Base-by-base conservation (phyloP, 2,329 filamentous ascomycete species). In the Aspergillus clavatus region DNA sequence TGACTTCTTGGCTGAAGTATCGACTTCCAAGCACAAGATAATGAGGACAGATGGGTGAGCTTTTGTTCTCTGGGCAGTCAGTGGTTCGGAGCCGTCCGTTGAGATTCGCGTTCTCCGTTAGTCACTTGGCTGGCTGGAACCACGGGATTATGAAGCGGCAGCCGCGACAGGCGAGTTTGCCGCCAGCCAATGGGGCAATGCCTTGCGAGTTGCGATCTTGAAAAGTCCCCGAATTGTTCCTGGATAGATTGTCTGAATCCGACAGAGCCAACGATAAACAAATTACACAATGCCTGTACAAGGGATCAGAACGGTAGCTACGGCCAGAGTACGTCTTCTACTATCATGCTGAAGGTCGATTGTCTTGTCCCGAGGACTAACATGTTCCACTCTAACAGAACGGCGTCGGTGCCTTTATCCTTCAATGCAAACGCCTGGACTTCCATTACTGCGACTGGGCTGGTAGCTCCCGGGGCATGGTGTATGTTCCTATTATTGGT, bases 391-490 rank as follows among this genome's bases (percentile, higher is more conserved):
- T 11, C 16, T 16, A 45, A 5, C 61, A 97, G 90, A 97, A 98
- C 75, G 93, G 93, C 78, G 79, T 97, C 57, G 91, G 91, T 62
- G 87, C 90, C 67, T 97, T 97, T 76, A 88, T 98, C 71, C 81
- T 96, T 47, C 91, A 95, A 76, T 98, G 93, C 82, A 95, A 89
- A 77, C 87, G 85, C 65, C 77, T 98, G 68, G 88, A 95, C 69
- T 88, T 98, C 65, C 87, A 95, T 74, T 98, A 95, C 76, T 97
- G 93, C 76, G 89, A 97, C 78, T 90, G 86, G 81, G 88, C 87
- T 46, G 93, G 90, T 52, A 95, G 88, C 69, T 97, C 91, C 28
- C 82, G 76, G 62, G 93, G 93, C 65, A 96, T 97, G 89, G 93
- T 95, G 87, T 93, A 77, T 53, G 79, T 65, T 36, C 31, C 8